Base-by-base conservation (phyloP, 352 stramenopile genomes). In the Globisporangium ultimum region DNA sequence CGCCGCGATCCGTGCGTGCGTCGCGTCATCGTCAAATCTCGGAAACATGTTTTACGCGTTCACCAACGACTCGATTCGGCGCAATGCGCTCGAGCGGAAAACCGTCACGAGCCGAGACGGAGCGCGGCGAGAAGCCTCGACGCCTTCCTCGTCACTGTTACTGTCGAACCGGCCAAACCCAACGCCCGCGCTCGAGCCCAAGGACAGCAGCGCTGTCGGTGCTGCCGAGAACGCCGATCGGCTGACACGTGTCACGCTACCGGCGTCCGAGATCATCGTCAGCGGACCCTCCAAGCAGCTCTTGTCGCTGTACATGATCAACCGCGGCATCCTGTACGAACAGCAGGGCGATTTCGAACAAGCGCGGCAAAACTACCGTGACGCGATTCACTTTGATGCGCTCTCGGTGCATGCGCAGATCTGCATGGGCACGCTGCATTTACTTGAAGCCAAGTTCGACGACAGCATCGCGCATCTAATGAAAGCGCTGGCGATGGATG, bases 11-110 rank as follows among this genome's bases (percentile, higher is more conserved):
- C 72, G 78, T 13, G 61, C 70, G 5, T 90, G 80, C n/a, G 65
- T 90, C 0, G 68, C 70, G 11, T 84, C 78, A 1, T 90, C 78
- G 0, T 73, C 78, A 9, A 78, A 66, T 17, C 62, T 90, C 17
- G 70, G 71, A 51, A 88, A 85, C 50, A 81, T 72, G 21, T 90
- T 88, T 50, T 87, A 85, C 54, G 80, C 80, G 20, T 90, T 88
- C 42, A 64, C 71, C 3, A 71, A 67, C 53, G 60, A 64, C 17
- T 69, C 62, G 4, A 84, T 88, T 57, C 76, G 76, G 38, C 71
- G 80, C 24, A 80, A 89, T 18, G 67, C 77, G 9, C 55, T 89
- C 11, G 76, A 89, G 42, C 67, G 78, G 12, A 84, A 79, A 67
- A 85, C 74, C 5, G 42, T 80, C 45, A 53, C 73, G 22, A 63